phyloP scores from a whole-genome alignment of 768 basidiomycete genomes.

The Rhodotorula babjevae region DNA sequence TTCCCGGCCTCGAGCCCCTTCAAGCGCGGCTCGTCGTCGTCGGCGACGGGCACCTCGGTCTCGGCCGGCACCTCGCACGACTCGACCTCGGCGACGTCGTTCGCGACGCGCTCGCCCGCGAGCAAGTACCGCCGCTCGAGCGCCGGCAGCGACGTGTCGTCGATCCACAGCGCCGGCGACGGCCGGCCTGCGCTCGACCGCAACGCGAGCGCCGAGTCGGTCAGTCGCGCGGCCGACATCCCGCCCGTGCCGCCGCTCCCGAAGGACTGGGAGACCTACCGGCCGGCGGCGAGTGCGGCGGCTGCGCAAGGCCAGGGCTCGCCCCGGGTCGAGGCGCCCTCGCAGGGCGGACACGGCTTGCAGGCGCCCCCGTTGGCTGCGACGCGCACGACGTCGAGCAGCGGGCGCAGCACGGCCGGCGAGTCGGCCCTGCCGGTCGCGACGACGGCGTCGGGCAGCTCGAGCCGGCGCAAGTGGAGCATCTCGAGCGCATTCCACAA shows the following conservation, averaged over 20 bases:
- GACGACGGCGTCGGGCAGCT: neutral
- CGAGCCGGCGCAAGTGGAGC: slow-evolving; percentile 34
- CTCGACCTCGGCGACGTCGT: slow-evolving; percentile 71
- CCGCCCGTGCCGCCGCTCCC: slow-evolving; percentile 90
- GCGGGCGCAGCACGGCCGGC: slow-evolving; percentile 2
- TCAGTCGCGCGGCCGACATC: slow-evolving; percentile 60
- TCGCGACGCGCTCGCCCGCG: slow-evolving; percentile 69
- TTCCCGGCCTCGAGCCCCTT: slow-evolving; percentile 23
- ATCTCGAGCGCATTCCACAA: slow-evolving; percentile 38
- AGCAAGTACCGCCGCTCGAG: slow-evolving; percentile 71
- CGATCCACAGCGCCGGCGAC: slow-evolving; percentile 63
- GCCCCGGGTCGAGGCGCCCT: slow-evolving; percentile 16
- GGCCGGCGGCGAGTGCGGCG: slow-evolving; percentile 52
- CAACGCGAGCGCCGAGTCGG: slow-evolving; percentile 53
- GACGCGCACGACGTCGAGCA: slow-evolving; percentile 7
- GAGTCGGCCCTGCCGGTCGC: neutral
- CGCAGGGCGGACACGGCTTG: neutral
- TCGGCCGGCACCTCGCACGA: slow-evolving; percentile 64
- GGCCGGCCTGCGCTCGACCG: slow-evolving; percentile 58
- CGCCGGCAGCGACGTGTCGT: slow-evolving; percentile 77
- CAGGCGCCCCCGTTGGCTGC: slow-evolving; percentile 14
- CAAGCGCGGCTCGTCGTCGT: slow-evolving; percentile 86
- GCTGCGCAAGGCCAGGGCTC: neutral
- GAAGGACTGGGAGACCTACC: slow-evolving; percentile 60
- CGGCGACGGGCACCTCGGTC: slow-evolving; percentile 71